Base-by-base conservation (phyloP, 2,329 filamentous ascomycete genomes). In the Dactylellina sp. region DNA sequence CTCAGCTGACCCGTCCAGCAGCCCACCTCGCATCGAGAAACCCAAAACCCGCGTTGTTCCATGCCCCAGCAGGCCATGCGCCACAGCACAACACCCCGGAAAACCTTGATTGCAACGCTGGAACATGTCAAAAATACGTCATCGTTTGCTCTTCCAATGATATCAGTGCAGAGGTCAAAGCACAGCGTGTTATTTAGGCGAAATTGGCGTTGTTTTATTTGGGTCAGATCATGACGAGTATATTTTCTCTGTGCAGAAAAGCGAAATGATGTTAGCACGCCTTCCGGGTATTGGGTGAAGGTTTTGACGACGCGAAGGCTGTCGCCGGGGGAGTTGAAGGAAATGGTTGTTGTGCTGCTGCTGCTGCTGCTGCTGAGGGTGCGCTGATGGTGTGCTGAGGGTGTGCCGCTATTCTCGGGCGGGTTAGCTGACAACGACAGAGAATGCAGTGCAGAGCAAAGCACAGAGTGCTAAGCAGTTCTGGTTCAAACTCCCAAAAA, bases 1-100 rank as follows among this genome's bases (percentile, higher is more conserved):
- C 35, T 65, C 68, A 72, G 68, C 60, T 72, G 68, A 72, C 68
- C 63, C n/a, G n/a, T n/a, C n/a, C n/a, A n/a, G n/a, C 42, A 32
- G 32, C 22, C 53, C 22, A 64, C 40, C 50, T 65, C 68, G 68
- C 68, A 65, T 72, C 22, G 68, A 61, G 46, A n/a, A n/a, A n/a
- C n/a, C n/a, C n/a, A n/a, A 47, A 64, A 49, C 68, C 68, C 52
- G 59, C 25, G 56, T 50, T 57, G 60, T 57, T 25, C 42, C 57
- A 53, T 18, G 40, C 56, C 39, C 50, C 22, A n/a, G n/a, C n/a
- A n/a, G n/a, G n/a, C 28, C 28, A 32, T 32, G 5, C 28, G 24
- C 44, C 61, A 22, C 55, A 50, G 20, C 32, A 61, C 47, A 61
- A 18, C 46, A 53, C 49, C 61, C 68, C 66, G 20, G 60, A 61